Percentiles rank a stretch among this genome's conserved stretches.
Evolutionary conservation across 768 basidiomycete species (phyloP).

Genomic region (Melanogaster broomeanus): DNA sequence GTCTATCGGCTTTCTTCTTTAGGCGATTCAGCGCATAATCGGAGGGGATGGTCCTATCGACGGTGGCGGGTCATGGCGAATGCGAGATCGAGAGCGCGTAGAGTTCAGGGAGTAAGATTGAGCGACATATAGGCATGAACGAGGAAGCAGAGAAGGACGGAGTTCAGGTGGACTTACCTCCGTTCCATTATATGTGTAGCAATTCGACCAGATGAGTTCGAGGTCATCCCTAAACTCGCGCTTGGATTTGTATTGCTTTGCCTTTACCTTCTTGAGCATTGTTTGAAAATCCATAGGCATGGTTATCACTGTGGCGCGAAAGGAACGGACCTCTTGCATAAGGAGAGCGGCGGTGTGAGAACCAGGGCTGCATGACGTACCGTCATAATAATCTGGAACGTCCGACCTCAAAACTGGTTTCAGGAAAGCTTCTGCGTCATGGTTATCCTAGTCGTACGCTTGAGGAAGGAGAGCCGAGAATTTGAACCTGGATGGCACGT

Average conservation of each 20-base stretch:
- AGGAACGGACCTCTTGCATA: background rate
- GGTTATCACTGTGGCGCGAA: conserved; percentile 67
- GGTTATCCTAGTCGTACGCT: conserved; percentile 62
- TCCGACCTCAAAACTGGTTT: conserved; percentile 91
- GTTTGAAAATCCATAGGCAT: conserved; percentile 96
- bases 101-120: background rate
- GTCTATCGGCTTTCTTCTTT: conserved; percentile 79
- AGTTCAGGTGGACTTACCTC: conserved; percentile 61
- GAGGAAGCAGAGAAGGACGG: background rate
- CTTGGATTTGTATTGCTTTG: conserved; percentile 90
- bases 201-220: conserved; percentile 97
- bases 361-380: conserved; percentile 44
- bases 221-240: conserved; percentile 92
- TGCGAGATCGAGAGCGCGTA: background rate
- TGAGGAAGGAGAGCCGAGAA: conserved; percentile 31
- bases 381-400: conserved; percentile 91
- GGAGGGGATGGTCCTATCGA: conserved; percentile 81
- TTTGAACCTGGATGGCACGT: conserved; percentile 25
- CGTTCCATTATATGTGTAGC: conserved; percentile 87
- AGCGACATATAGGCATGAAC: background rate
- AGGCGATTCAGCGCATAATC: conserved; percentile 80
- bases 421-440: conserved; percentile 90
- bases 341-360: conserved; percentile 5
- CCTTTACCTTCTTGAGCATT: conserved; percentile 92
- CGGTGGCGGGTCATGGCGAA: background rate